These are phyloP conservation scores for Aspergillus campestris DNA, from an alignment of 495 filamentous ascomycete species.

Conservation along the genomic window DNA sequence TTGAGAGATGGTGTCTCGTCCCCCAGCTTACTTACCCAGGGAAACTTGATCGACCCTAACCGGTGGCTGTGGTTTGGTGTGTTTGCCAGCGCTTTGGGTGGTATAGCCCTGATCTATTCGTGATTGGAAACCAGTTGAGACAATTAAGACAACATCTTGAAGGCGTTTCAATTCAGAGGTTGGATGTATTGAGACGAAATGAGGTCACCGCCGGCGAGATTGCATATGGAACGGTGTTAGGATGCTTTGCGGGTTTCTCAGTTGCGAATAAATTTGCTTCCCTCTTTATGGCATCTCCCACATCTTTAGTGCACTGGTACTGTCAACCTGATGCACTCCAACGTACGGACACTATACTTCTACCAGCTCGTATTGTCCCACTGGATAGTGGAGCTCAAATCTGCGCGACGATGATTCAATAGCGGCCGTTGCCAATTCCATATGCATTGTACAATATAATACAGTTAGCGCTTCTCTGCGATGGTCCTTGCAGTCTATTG, in stretches of 20 bases:
- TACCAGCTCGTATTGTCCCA: no score
- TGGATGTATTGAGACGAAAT: not conserved
- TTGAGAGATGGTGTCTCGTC: constrained; percentile 21
- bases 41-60: constrained; percentile 46
- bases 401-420: no score
- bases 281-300: no score
- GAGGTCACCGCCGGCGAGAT: no score
- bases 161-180: not conserved
- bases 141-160: not conserved
- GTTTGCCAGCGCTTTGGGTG: constrained; percentile 55
- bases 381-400: no score
- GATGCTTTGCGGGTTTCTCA: not conserved
- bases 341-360: no score
- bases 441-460: constrained; percentile 5
- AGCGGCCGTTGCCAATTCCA: no score
- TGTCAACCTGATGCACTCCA: no score
- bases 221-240: no score
- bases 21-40: constrained; percentile 33
- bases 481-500: constrained; percentile 5
- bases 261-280: not conserved
- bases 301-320: no score
- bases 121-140: constrained; percentile 6
- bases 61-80: constrained; percentile 65
- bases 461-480: not conserved
- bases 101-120: constrained; percentile 27